Percentiles rank a stretch among this genome's conserved stretches.
Conservation (phyloP, 495 filamentous ascomycete genomes). For the Daldinia bambusicola region DNA sequence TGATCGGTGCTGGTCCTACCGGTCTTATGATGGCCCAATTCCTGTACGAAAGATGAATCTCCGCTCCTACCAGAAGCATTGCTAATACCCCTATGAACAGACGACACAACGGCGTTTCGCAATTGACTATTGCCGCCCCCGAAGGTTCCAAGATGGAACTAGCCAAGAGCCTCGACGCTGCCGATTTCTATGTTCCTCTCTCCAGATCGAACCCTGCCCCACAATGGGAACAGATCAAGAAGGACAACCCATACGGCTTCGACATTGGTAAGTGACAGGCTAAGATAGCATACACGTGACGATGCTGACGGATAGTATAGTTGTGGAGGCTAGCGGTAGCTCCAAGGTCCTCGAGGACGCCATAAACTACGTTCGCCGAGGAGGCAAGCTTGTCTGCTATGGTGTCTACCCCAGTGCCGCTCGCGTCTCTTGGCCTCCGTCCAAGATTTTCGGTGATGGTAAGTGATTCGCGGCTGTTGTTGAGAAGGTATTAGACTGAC, state of each 20-base stretch:
- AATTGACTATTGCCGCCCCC: slow-evolving; percentile 73
- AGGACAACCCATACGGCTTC: slow-evolving; percentile 75
- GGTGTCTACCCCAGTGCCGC: slow-evolving; percentile 69
- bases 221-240: slow-evolving; percentile 70
- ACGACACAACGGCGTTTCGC: slow-evolving; percentile 68
- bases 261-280: slow-evolving; percentile 64
- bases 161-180: slow-evolving; percentile 72
- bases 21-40: slow-evolving; percentile 61
- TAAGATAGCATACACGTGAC: slow-evolving; percentile 26
- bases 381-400: slow-evolving; percentile 76
- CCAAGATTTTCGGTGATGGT: slow-evolving; percentile 67
- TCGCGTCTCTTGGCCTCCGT: slow-evolving; percentile 71
- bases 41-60: slow-evolving; percentile 29
- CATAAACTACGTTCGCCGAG: slow-evolving; percentile 73
- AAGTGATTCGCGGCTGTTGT: slow-evolving; percentile 12
- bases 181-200: slow-evolving; percentile 71
- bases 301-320: slow-evolving; percentile 39
- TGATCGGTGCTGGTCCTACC: slow-evolving; percentile 76
- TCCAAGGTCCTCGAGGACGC: slow-evolving; percentile 74
- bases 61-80: not conserved
- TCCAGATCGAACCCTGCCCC: slow-evolving; percentile 64
- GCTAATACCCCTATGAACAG: slow-evolving; percentile 34
- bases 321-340: slow-evolving; percentile 69
- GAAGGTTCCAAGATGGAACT: slow-evolving; percentile 75
- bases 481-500: slow-evolving; percentile 50